Percentiles rank a stretch among this genome's conserved stretches.
Conservation (phyloP, 257 asterid genomes). For the Mitragyna speciosa region DNA sequence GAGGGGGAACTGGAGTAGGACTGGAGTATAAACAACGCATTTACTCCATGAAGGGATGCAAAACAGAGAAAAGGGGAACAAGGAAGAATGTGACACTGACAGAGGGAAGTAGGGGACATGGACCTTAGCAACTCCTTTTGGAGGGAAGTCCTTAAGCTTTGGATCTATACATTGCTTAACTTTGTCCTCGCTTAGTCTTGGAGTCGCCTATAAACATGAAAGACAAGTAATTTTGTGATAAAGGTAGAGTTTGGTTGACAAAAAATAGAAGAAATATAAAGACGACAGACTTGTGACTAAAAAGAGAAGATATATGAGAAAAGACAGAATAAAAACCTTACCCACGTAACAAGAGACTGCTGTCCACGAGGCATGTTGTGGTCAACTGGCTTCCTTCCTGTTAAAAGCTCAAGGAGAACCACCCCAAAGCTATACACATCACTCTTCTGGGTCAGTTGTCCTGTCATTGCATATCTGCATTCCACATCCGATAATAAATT, state of each 20-base stretch:
- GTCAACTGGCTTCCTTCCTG: slow-evolving; percentile 93
- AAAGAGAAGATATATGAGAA: background rate
- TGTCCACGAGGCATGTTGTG: slow-evolving; percentile 96
- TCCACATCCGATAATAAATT: slow-evolving; percentile 3
- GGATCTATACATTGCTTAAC: slow-evolving; percentile 90
- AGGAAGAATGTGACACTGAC: background rate
- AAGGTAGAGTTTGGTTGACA: background rate
- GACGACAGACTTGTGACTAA: background rate
- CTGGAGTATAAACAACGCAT: background rate
- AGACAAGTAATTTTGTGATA: background rate
- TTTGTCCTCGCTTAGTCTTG: slow-evolving; percentile 87
- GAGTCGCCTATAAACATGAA: slow-evolving; percentile 62
- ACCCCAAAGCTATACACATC: slow-evolving; percentile 93
- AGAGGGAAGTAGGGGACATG: background rate
- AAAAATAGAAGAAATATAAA: background rate
- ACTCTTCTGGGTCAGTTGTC: slow-evolving; percentile 89
- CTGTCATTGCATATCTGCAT: slow-evolving; percentile 91
- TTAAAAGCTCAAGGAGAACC: slow-evolving; percentile 82
- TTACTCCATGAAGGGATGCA: background rate
- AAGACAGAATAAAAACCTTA: slow-evolving; percentile 26
- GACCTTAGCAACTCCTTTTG: slow-evolving; percentile 95
- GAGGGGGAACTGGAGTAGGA: background rate
- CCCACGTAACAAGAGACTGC: slow-evolving; percentile 95
- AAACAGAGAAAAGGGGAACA: background rate
- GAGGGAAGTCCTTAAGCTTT: slow-evolving; percentile 75